phyloP scores from a whole-genome alignment of 78 protist species.

The Tieghemostelium lacteum region DNA sequence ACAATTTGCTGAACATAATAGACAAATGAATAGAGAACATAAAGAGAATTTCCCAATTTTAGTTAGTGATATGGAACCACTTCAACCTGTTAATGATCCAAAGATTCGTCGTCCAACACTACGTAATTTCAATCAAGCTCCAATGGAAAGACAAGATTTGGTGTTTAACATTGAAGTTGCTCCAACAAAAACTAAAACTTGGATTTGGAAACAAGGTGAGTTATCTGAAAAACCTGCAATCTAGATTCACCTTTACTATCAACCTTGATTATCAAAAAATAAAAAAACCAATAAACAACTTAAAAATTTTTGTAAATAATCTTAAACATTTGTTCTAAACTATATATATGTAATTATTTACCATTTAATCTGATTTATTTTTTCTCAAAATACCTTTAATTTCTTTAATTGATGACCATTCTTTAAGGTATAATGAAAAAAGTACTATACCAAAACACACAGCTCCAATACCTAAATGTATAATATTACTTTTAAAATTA shows the following conservation, averaged over 20 bases:
- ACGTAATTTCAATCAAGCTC: too few relatives aligned
- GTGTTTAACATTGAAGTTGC: not conserved
- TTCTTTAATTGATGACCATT: constrained; percentile 30
- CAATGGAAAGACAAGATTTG: too few relatives aligned
- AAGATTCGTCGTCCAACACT: not conserved
- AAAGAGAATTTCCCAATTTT: not conserved
- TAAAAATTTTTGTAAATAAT: not conserved
- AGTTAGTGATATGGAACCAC: not conserved
- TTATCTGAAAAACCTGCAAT: too few relatives aligned
- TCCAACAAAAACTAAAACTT: not conserved
- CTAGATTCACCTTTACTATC: not conserved
- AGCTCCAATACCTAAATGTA: constrained; percentile 38
- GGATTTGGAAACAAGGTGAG: not conserved
- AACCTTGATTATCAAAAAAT: not conserved
- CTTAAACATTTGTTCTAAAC: too few relatives aligned
- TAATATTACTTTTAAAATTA: not conserved
- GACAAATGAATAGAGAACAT: not conserved
- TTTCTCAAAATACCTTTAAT: constrained; percentile 6
- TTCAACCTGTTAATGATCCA: constrained; percentile 15
- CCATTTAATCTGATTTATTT: not conserved
- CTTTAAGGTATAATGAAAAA: constrained; percentile 2
- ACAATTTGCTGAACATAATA: too few relatives aligned
- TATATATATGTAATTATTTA: not conserved
- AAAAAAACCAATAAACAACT: not conserved
- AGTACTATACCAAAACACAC: not conserved